These are phyloP conservation scores for Mucor velutinosus DNA, from an alignment of 371 early-diverging fungal species.

Conservation along the genomic window DNA sequence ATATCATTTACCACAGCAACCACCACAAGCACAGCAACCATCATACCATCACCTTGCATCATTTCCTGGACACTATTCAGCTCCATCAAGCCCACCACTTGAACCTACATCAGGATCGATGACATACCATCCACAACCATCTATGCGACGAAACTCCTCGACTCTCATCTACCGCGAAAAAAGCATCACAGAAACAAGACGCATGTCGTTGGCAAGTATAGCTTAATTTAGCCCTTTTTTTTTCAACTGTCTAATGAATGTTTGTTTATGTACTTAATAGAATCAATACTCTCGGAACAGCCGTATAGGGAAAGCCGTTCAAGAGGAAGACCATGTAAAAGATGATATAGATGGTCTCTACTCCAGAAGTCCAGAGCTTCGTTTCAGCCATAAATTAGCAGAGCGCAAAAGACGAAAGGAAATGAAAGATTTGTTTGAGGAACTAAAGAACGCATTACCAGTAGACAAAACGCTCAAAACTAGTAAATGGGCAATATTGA, in stretches of 20 bases:
- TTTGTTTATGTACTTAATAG: not conserved
- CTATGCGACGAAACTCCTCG: constrained; percentile 5
- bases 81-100: constrained; percentile 15
- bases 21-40: not conserved
- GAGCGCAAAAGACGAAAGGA: constrained; percentile 78
- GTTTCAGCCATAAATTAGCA: constrained; percentile 75
- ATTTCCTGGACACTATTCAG: constrained; percentile 13
- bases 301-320: not conserved
- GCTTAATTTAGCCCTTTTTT: not conserved
- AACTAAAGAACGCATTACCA: constrained; percentile 65
- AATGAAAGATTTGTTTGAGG: constrained; percentile 84
- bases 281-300: not conserved
- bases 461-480: constrained; percentile 67
- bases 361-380: constrained; percentile 60
- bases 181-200: not conserved
- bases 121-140: not conserved
- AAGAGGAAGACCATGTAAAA: not conserved
- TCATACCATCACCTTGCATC: not conserved
- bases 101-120: constrained; percentile 2
- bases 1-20: not conserved
- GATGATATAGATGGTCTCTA: constrained; percentile 40
- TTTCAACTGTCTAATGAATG: constrained; percentile 2
- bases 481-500: constrained; percentile 81
- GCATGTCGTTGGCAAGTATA: constrained; percentile 9
- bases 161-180: not conserved